A percentile compares a stretch with the other conserved stretches of the same genome.
These are phyloP conservation scores for Thielaviopsis cerberus DNA, from an alignment of 2,329 filamentous ascomycete species.

Conservation along the genomic window DNA sequence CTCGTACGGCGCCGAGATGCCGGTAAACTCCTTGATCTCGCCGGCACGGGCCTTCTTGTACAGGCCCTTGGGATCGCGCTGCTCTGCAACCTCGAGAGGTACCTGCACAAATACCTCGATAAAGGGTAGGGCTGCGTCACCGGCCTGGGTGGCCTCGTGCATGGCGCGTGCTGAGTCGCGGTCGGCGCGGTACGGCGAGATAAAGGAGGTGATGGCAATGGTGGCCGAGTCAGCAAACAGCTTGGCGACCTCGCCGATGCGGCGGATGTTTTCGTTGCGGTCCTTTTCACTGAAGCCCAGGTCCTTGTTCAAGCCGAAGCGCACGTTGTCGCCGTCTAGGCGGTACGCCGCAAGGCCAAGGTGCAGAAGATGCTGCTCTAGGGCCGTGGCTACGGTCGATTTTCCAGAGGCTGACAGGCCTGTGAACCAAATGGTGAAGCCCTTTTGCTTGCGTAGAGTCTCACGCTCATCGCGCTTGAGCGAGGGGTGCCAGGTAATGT, in stretches of 20 bases:
- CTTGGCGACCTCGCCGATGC: slow-evolving; percentile 91
- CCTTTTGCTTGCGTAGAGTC: slow-evolving; percentile 58
- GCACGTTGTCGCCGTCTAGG: slow-evolving; percentile 94
- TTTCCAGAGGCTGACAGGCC: slow-evolving; percentile 92
- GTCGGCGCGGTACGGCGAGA: slow-evolving; percentile 83
- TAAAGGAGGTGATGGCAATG: slow-evolving; percentile 87
- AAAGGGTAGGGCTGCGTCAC: slow-evolving; percentile 60
- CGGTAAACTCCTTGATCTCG: slow-evolving; percentile 93
- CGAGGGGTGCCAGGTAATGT: slow-evolving; percentile 78
- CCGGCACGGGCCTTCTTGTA: slow-evolving; percentile 94
- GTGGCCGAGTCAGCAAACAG: slow-evolving; percentile 82
- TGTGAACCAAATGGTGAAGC: slow-evolving; percentile 95
- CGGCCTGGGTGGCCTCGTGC: slow-evolving; percentile 40
- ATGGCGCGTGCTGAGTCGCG: slow-evolving; percentile 63
- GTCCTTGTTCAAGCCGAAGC: slow-evolving; percentile 95
- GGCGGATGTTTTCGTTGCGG: slow-evolving; percentile 92
- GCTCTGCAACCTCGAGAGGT: slow-evolving; percentile 75
- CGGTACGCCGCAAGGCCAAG: slow-evolving; percentile 70
- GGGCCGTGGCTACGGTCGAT: slow-evolving; percentile 86
- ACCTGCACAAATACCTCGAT: slow-evolving; percentile 90
- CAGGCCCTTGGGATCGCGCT: slow-evolving; percentile 88
- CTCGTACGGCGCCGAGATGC: slow-evolving; percentile 89
- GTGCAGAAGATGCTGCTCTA: slow-evolving; percentile 91
- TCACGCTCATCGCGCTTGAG: slow-evolving; percentile 64
- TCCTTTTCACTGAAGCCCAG: slow-evolving; percentile 84